Evolutionary conservation across 1,284 basidiomycete genomes (phyloP), one percentile per base, ranked within the genome.

Genomic region (Exobasidium rhododendri): DNA sequence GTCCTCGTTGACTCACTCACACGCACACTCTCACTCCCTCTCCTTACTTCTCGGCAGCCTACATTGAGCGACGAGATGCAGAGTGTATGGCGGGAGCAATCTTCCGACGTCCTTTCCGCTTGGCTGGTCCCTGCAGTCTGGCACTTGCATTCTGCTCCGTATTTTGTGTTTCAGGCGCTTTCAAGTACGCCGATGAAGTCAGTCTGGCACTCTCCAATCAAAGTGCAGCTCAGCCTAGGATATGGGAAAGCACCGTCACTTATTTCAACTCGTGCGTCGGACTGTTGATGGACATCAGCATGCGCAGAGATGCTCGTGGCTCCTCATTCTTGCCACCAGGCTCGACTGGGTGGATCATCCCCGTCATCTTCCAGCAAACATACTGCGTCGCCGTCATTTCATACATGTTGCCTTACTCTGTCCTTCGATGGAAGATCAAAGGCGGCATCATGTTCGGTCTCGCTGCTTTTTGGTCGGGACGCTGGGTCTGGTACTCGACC

Each of bases 401-500:
- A 6, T 69, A 64, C 44, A 52, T 67, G 2, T 53, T 74, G 31
- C 72, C 72, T 10, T 68, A 63, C 46, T 66, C 67, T 43, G 59
- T 67, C 2, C n/a, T 70, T 7, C 56, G 64, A 32, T 67, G 66
- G 56, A 74, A 72, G 60, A 63, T 65, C 32, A 24, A 67, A 22
- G 67, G 67, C 10, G 60, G 67, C 53, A 47, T 62, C 7, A 28
- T 65, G 50, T 58, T 74, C 32, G 65, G 66, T 35, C 45, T 69
- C n/a, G 60, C 62, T 6, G 67, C 70, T 20, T 72, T 60, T 7
- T 74, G 70, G 72, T 64, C 73, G 13, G 72, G 72, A 0, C n/a
- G 61, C 1, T 74, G 61, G 53, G 68, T 64, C 10, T 74, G 71
- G 69, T 73, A 71, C 60, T 67, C 70, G 10, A 59, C 73, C 24